Percentiles rank a stretch among this genome's conserved stretches.
phyloP scores from a whole-genome alignment of 208 protist genomes.

The Crithidia expoeki region DNA sequence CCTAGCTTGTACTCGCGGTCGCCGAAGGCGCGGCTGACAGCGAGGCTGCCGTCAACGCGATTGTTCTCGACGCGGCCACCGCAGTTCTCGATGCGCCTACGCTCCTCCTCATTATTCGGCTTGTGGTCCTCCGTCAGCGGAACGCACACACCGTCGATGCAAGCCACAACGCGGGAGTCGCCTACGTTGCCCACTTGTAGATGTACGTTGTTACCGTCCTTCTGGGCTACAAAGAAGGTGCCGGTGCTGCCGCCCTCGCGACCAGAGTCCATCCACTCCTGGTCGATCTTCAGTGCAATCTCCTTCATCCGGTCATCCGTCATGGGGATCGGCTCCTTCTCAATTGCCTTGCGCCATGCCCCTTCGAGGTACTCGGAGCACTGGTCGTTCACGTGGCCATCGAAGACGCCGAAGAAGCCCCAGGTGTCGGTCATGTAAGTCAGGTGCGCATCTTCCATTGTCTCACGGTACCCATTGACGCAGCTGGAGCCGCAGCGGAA shows the following conservation, averaged over 20 bases:
- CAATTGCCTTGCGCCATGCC: conserved; percentile 72
- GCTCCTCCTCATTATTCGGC: conserved; percentile 89
- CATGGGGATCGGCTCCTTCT: conserved; percentile 71
- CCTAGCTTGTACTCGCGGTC: conserved; percentile 94
- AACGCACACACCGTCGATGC: conserved; percentile 75
- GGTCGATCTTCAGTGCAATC: conserved; percentile 80
- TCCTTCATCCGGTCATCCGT: conserved; percentile 86
- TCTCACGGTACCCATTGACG: conserved; percentile 92
- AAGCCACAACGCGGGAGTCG: conserved; percentile 90
- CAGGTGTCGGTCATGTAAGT: conserved; percentile 77
- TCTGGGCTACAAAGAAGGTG: conserved; percentile 85
- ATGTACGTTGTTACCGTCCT: conserved; percentile 72
- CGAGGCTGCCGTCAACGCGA: conserved; percentile 93
- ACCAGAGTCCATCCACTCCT: conserved; percentile 78
- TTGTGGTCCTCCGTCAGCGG: conserved; percentile 96
- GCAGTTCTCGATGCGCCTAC: conserved; percentile 85
- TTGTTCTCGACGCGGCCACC: conserved; percentile 93
- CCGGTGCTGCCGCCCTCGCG: conserved; percentile 87
- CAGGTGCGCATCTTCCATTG: conserved; percentile 91
- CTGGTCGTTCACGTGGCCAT: conserved; percentile 90
- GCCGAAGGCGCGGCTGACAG: conserved; percentile 94
- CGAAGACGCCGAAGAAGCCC: conserved; percentile 93
- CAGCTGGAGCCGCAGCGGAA: conserved; percentile 90
- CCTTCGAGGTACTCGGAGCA: conserved; percentile 84
- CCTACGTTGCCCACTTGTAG: conserved; percentile 94